Evolutionary conservation across 768 basidiomycete genomes (phyloP), one percentile per base, ranked within the genome.

Genomic region (Psilocybe azurescens): DNA sequence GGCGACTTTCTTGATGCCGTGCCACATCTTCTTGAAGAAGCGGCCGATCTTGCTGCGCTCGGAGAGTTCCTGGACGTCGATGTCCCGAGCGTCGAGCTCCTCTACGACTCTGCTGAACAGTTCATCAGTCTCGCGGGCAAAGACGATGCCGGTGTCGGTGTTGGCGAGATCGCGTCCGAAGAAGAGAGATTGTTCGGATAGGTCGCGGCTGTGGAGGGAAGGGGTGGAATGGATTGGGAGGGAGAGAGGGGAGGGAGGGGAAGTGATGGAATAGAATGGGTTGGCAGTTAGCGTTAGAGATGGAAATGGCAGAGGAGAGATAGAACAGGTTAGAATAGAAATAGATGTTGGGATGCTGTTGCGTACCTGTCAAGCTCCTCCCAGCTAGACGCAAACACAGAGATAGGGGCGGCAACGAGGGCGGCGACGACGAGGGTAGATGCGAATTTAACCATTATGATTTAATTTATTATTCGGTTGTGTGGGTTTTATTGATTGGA

Each of bases 371-470:
- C 63, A 24, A 64, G 47, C 47, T 64, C 58, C 38, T 63, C 65
- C 61, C 65, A 66, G 46, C 30, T 39, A 20, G 50, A 44, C 1
- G 14, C 55, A 18, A 60, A 56, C 13, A 64, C 67, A 24, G 65
- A 49, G 46, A 62, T 62, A 41, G 67, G 64, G 48, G 59, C 62
- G 44, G 62, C 60, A 7, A 68, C 24, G 48, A 68, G 62, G 28
- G 62, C 60, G 20, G 60, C 58, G 47, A 59, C 52, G 16, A 61
- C 16, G 51, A 65, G n/a, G 16, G 64, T 56, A 30, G 64, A 44
- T 18, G 62, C 32, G 51, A 64, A 53, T 61, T 64, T 65, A 48
- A 68, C 67, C 67, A 68, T 68, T 60, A 16, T 61, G 50, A 46
- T 11, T 18, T 49, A 30, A 47, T 9, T 39, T 44, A 24, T 24